These are phyloP conservation scores for Crithidia sp. DNA, from an alignment of 208 protist species.

Conservation along the genomic window DNA sequence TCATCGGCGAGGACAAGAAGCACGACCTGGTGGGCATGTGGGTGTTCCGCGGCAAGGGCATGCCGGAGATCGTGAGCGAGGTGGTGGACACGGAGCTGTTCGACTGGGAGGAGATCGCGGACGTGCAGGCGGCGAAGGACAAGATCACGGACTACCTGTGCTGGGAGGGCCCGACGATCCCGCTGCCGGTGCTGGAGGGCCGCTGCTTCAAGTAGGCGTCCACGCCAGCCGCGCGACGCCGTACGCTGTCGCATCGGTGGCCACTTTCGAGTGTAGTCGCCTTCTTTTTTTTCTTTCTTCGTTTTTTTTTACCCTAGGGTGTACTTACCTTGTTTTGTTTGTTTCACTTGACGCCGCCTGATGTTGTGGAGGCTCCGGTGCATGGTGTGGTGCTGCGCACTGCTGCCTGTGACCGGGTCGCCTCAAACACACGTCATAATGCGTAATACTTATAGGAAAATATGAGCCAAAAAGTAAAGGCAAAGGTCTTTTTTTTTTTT, in stretches of 20 bases:
- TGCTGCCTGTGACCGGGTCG: too few species aligned
- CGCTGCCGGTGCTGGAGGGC: constrained; percentile 75
- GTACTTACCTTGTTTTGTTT: not conserved
- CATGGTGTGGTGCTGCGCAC: not conserved
- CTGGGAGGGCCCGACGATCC: constrained; percentile 84
- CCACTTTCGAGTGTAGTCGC: not conserved
- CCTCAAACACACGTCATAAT: too few species aligned
- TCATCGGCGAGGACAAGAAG: constrained; percentile 77
- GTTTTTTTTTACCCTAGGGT: not conserved
- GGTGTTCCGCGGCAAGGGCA: constrained; percentile 83
- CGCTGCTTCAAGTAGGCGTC: constrained; percentile 74
- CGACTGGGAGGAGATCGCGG: constrained; percentile 71
- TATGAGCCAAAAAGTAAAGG: too few species aligned
- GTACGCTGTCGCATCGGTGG: not conserved
- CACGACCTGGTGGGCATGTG: constrained; percentile 80
- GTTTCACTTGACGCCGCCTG: not conserved
- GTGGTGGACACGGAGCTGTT: constrained; percentile 85
- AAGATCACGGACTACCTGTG: constrained; percentile 83
- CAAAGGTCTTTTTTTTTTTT: too few species aligned
- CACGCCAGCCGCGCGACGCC: not conserved
- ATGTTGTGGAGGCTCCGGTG: not conserved
- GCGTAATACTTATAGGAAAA: too few species aligned
- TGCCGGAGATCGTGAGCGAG: constrained; percentile 76
- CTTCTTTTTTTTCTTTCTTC: not conserved
- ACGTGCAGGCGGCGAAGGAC: constrained; percentile 70